These are phyloP conservation scores for Antrodiella citrinella DNA, from an alignment of 768 basidiomycete genomes.

Conservation along the genomic window DNA sequence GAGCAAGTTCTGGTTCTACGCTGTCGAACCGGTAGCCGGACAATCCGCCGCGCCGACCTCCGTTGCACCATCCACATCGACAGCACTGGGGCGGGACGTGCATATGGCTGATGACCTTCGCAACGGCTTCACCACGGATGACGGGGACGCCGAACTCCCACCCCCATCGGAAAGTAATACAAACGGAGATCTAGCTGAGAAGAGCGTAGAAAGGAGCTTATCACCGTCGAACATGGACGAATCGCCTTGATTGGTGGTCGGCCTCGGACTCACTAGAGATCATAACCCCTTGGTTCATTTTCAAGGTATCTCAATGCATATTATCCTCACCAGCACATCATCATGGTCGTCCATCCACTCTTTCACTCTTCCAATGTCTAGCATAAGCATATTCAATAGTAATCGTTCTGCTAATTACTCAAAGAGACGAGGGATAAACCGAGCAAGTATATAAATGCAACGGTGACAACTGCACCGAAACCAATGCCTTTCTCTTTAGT, in stretches of 20 bases:
- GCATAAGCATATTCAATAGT: background rate
- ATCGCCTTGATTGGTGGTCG: slow-evolving; percentile 20
- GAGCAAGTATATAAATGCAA: too few relatives aligned
- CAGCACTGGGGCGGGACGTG: background rate
- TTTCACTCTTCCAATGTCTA: background rate
- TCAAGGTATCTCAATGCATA: slow-evolving; percentile 3
- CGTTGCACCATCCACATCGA: too few relatives aligned
- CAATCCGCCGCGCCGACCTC: background rate
- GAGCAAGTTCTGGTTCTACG: slow-evolving; percentile 86
- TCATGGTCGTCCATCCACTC: background rate
- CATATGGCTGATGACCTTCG: slow-evolving; percentile 1
- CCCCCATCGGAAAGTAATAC: slow-evolving; percentile 12
- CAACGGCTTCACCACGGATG: background rate
- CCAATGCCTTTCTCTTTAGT: too few relatives aligned
- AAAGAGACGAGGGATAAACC: too few relatives aligned
- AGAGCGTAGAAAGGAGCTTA: slow-evolving; percentile 32
- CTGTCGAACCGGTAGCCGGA: slow-evolving; percentile 56
- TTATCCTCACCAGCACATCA: slow-evolving; percentile 1
- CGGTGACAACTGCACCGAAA: too few relatives aligned
- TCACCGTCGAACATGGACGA: slow-evolving; percentile 35
- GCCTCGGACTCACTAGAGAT: background rate
- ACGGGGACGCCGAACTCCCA: slow-evolving; percentile 4
- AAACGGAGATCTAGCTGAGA: slow-evolving; percentile 20
- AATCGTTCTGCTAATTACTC: too few relatives aligned
- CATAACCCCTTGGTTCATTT: slow-evolving; percentile 8